Percentiles rank a stretch among this genome's conserved stretches.
phyloP scores from a whole-genome alignment of 495 filamentous ascomycete species.

The Tuber melanosporum region DNA sequence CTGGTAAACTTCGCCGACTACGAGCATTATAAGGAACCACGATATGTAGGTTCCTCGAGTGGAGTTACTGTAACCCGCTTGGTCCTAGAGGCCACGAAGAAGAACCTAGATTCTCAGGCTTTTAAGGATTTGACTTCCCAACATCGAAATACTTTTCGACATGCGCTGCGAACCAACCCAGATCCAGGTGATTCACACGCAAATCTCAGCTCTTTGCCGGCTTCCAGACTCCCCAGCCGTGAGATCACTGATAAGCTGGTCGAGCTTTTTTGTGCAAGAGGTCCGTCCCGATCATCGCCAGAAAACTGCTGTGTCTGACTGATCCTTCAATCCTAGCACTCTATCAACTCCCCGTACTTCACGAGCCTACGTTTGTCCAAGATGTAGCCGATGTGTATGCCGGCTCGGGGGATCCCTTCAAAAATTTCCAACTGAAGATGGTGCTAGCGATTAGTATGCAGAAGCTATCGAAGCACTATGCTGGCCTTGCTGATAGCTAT shows the following conservation, averaged over 20 bases:
- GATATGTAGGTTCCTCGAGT: constrained; percentile 85
- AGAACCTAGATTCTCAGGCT: constrained; percentile 47
- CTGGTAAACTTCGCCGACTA: constrained; percentile 72
- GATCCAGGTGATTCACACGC: constrained; percentile 28
- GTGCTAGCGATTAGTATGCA: constrained; percentile 89
- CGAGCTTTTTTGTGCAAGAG: constrained; percentile 72
- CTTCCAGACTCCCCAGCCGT: constrained; percentile 59
- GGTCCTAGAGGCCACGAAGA: constrained; percentile 88
- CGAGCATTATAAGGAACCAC: constrained; percentile 55
- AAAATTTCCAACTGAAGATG: constrained; percentile 80
- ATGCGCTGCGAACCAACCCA: constrained; percentile 37
- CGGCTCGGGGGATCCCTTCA: constrained; percentile 65
- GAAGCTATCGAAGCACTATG: constrained; percentile 71
- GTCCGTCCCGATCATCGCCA: constrained; percentile 46
- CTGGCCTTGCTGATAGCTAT: constrained; percentile 81
- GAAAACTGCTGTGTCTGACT: constrained; percentile 1
- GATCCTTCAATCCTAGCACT: constrained; percentile 54
- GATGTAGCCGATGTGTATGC: constrained; percentile 74
- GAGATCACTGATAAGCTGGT: constrained; percentile 65
- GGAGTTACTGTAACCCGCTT: constrained; percentile 88
- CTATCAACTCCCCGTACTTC: constrained; percentile 73
- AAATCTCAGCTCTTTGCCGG: constrained; percentile 47
- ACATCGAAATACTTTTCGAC: constrained; percentile 39
- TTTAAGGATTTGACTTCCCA: constrained; percentile 64
- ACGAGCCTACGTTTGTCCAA: constrained; percentile 69